phyloP scores from a whole-genome alignment of 768 basidiomycete genomes.

The Cystobasidium tubakii region DNA sequence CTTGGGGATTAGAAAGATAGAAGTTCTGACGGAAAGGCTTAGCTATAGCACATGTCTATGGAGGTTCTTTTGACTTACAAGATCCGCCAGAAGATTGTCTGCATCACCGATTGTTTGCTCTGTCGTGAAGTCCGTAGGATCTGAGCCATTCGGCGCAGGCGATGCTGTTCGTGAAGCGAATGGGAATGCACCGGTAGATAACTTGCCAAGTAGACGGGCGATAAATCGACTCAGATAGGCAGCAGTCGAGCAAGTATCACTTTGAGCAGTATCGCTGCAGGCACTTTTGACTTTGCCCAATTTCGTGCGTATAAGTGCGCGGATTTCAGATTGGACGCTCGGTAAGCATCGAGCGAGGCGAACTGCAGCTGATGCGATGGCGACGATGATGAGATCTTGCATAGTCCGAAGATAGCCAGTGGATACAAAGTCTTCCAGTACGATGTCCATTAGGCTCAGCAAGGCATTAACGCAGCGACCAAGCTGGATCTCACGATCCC shows the following conservation, averaged over 20 bases:
- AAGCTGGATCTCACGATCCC: not conserved
- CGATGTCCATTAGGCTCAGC: constrained; percentile 10
- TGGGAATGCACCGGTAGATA: not conserved
- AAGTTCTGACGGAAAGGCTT: not conserved
- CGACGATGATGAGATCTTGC: constrained; percentile 12
- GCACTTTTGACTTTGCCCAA: not conserved
- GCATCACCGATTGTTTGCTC: not conserved
- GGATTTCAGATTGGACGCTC: not conserved
- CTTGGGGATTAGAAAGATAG: not conserved
- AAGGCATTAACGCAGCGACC: constrained; percentile 5
- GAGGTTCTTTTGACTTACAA: too few species aligned
- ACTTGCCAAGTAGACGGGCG: not conserved
- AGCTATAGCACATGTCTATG: too few species aligned
- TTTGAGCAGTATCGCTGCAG: not conserved
- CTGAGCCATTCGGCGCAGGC: not conserved
- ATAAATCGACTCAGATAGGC: constrained; percentile 2
- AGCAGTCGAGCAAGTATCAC: not conserved
- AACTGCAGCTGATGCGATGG: not conserved
- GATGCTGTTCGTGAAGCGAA: not conserved
- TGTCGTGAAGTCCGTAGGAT: not conserved
- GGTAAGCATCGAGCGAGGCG: not conserved
- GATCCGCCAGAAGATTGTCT: not conserved
- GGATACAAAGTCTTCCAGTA: not conserved
- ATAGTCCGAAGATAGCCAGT: not conserved
- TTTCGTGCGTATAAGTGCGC: not conserved